A percentile compares a stretch with the other conserved stretches of the same genome.
Evolutionary conservation across 768 basidiomycete species (phyloP).

Genomic region (Boletus fagicola): DNA sequence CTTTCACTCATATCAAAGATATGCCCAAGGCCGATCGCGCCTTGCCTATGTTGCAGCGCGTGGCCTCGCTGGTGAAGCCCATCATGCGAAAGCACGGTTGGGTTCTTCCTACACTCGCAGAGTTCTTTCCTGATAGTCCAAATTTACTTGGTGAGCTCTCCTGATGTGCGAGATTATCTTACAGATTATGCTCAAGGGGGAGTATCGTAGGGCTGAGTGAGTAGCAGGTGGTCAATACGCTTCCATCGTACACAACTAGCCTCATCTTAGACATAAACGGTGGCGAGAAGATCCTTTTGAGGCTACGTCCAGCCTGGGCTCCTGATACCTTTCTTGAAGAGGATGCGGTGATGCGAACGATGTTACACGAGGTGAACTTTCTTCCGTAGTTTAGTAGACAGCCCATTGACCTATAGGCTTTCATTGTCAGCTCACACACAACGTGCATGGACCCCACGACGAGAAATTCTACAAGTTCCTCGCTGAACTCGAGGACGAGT

Average conservation of each 20-base stretch:
- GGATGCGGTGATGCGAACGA: conserved; percentile 73
- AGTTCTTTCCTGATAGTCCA: conserved; percentile 80
- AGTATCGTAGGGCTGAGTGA: conserved; percentile 37
- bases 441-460: conserved; percentile 87
- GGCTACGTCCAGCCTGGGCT: conserved; percentile 69
- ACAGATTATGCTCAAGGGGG: conserved; percentile 7
- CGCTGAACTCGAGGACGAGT: conserved; percentile 77
- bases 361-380: conserved; percentile 80
- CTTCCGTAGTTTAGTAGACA: no score
- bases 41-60: conserved; percentile 60
- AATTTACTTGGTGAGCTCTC: conserved; percentile 59
- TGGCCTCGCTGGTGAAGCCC: conserved; percentile 83
- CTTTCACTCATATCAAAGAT: conserved; percentile 70
- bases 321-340: conserved; percentile 73
- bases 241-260: conserved; percentile 1
- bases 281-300: conserved; percentile 80
- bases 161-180: background rate
- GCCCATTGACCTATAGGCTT: background rate
- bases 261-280: conserved; percentile 60
- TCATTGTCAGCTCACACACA: conserved; percentile 71
- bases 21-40: conserved; percentile 67
- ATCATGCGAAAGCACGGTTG: conserved; percentile 88
- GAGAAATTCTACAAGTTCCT: conserved; percentile 78
- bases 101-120: conserved; percentile 75
- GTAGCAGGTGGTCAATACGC: conserved; percentile 11